These are phyloP conservation scores for Cryptosporidium felis DNA, from an alignment of 169 alveolate species.

Conservation along the genomic window DNA sequence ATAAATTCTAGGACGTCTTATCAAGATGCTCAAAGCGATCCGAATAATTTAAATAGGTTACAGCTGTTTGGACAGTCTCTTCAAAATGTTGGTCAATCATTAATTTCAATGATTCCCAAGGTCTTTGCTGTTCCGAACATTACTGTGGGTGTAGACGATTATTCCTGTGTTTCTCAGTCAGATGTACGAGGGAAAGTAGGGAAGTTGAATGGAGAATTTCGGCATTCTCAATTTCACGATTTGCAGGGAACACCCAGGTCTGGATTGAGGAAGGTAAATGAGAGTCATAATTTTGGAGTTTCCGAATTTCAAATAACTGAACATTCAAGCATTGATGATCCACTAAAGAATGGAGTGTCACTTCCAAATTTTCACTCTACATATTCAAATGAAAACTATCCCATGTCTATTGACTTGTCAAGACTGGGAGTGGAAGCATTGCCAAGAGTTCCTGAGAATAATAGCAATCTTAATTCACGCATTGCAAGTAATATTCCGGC, in stretches of 20 bases:
- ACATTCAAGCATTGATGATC: neutral
- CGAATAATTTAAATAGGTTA: neutral
- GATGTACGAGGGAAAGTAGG: conserved; percentile 3
- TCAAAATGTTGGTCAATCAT: conserved; percentile 59
- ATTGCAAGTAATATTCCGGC: neutral
- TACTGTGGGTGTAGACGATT: conserved; percentile 38
- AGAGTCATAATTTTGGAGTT: too few species aligned
- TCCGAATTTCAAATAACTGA: too few species aligned
- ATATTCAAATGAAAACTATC: conserved; percentile 66
- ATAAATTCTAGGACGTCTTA: neutral
- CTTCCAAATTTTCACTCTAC: conserved; percentile 68
- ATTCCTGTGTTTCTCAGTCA: conserved; percentile 1
- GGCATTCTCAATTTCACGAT: too few species aligned
- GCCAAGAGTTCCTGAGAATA: conserved; percentile 38
- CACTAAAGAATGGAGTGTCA: neutral
- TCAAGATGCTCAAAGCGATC: neutral
- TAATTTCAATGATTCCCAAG: conserved; percentile 57
- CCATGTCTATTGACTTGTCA: conserved; percentile 51
- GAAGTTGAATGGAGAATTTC: neutral
- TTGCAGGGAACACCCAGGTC: conserved; percentile 9
- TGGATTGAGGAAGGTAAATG: neutral
- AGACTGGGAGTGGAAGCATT: neutral
- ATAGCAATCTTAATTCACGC: conserved; percentile 2
- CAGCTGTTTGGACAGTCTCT: conserved; percentile 54
- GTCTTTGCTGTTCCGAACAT: conserved; percentile 66